Evolutionary conservation across 2,329 filamentous ascomycete genomes (phyloP).

Genomic region (Diaporthe sp.): DNA sequence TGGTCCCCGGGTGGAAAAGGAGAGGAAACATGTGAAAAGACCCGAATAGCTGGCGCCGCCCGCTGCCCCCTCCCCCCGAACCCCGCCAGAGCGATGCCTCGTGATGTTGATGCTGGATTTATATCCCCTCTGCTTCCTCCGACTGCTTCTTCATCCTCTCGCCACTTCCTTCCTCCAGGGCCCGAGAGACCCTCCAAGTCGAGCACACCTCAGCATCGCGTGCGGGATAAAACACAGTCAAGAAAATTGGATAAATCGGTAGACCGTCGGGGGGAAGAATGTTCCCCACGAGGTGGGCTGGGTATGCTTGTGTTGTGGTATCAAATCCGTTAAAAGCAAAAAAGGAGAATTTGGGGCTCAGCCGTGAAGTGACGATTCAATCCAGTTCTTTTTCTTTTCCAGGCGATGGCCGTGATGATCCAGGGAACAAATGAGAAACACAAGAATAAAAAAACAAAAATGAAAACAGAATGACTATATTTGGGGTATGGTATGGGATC

Average conservation of each 20-base stretch:
- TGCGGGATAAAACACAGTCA: background rate
- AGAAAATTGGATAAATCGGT: constrained; percentile 25
- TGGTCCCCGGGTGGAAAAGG: constrained; percentile 5
- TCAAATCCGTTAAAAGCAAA: constrained; percentile 39
- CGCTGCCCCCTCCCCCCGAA: background rate
- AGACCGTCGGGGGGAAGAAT: constrained; percentile 1
- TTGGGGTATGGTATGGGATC: constrained; percentile 27
- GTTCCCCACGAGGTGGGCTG: constrained; percentile 12
- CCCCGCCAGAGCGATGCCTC: constrained; percentile 11
- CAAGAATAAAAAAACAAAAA: constrained; percentile 10
- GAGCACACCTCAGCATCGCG: constrained; percentile 22
- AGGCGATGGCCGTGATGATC: constrained; percentile 23
- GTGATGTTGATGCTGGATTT: constrained; percentile 26
- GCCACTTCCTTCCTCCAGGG: constrained; percentile 1
- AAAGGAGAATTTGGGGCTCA: constrained; percentile 28
- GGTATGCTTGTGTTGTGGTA: constrained; percentile 41
- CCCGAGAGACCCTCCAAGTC: constrained; percentile 6
- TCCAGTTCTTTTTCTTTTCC: constrained; percentile 41
- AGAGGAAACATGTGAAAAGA: background rate
- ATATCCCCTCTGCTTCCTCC: constrained; percentile 23
- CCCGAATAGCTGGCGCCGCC: background rate
- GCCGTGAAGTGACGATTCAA: constrained; percentile 36
- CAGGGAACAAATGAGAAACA: constrained; percentile 38
- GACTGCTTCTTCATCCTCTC: background rate
- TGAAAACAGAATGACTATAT: constrained; percentile 28